Conservation (phyloP, 176 grass and related monocot species). For the Chrysopogon serrulatus region DNA sequence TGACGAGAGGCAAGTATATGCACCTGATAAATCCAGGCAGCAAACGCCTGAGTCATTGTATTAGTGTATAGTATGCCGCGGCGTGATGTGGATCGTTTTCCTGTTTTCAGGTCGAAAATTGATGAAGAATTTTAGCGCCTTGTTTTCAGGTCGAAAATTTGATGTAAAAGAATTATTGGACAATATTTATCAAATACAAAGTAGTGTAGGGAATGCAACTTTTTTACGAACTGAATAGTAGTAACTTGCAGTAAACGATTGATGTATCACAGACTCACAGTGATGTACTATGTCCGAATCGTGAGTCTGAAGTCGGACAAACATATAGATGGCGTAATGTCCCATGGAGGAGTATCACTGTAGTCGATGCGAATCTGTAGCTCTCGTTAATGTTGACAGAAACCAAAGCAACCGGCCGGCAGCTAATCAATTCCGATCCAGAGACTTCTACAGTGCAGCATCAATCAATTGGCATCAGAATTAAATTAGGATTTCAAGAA, state of each 20-base stretch:
- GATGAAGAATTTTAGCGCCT: neutral
- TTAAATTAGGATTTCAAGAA: neutral
- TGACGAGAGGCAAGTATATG: neutral
- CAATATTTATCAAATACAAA: too few relatives aligned
- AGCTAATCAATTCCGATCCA: constrained; percentile 8
- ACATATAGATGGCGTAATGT: neutral
- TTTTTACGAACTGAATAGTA: too few relatives aligned
- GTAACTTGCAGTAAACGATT: neutral
- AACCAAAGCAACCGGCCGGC: constrained; percentile 1
- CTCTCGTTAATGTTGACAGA: neutral
- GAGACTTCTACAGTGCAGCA: neutral
- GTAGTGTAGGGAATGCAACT: too few relatives aligned
- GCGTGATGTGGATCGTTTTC: neutral
- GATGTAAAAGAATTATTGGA: too few relatives aligned
- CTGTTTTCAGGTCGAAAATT: neutral
- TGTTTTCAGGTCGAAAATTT: too few relatives aligned
- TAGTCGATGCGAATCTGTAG: neutral
- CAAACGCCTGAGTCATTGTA: neutral
- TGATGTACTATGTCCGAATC: neutral
- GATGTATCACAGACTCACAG: neutral
- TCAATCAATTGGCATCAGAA: neutral
- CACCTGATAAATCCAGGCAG: neutral
- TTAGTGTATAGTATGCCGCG: neutral
- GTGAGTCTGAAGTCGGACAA: neutral
- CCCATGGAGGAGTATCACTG: neutral